Base-by-base conservation (phyloP, 176 grass and related monocot species). In the Bromus sterilis region DNA sequence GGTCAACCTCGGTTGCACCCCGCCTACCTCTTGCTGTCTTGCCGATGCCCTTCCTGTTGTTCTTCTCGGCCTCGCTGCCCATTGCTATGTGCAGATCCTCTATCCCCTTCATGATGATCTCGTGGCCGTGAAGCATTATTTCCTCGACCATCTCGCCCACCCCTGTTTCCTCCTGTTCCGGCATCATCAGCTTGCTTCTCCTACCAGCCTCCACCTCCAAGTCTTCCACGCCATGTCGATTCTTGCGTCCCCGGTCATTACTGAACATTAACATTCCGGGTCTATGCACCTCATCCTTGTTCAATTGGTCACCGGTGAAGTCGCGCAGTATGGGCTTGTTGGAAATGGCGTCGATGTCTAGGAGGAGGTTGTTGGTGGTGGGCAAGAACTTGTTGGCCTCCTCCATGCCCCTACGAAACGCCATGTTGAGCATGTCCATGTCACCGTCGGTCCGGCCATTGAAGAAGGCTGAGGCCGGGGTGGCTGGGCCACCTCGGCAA, bases 371-470 rank as follows among this genome's bases (percentile, higher is more conserved):
- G 35, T 64, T 77, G 60, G 46, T 78, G 30, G 74, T 76, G 14
- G 90, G 90, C 76, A 92, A 26, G 69, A 92, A 89, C 55, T 86
- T 89, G 9, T 25, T 81, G 61, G 83, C 90, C 29, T 92, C 90
- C 36, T 89, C 78, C 78, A 86, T 78, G 28, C 90, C 86, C 62
- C 86, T 74, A 44, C 56, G 77, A 29, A 91, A 85, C 6, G 89
- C 89, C 73, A 46, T 31, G 75, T 86, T 70, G 53, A 82, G 74
- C 78, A 84, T 82, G 25, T 76, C 83, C 83, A 66, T 25, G 36
- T 58, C 48, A 23, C 26, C 66, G 4, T 36, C 79, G 0, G 34
- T 76, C 43, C 61, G 76, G 12, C 41, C 40, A 37, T 18, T 11
- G 51, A 83, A 82, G 78, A 90, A 86, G 51, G 79, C 79, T 23